Evolutionary conservation across 2,329 filamentous ascomycete genomes (phyloP).

Genomic region (Ophiostoma perfectum): DNA sequence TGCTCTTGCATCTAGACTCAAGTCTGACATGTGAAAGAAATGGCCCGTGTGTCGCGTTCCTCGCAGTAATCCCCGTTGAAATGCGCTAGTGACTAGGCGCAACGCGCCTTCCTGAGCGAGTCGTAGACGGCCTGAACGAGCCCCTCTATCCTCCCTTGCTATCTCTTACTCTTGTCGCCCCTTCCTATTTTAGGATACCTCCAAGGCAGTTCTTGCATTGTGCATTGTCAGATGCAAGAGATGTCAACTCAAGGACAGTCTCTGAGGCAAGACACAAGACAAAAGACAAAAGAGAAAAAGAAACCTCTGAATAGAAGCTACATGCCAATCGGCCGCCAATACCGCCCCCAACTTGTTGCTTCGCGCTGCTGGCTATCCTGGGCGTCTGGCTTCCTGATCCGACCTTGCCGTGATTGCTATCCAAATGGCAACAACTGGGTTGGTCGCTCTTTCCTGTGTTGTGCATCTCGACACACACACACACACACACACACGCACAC

Average conservation of each 20-base stretch:
- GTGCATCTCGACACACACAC: too few relatives aligned
- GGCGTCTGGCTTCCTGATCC: neutral
- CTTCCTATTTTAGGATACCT: neutral
- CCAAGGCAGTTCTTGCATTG: too few relatives aligned
- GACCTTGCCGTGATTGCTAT: conserved; percentile 4
- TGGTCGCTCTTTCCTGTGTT: too few relatives aligned
- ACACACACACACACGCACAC: neutral
- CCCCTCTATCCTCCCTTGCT: neutral
- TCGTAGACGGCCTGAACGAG: neutral
- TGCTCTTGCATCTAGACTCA: neutral
- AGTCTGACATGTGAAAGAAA: conserved; percentile 20
- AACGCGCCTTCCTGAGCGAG: conserved; percentile 3
- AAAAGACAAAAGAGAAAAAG: neutral
- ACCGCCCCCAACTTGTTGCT: neutral
- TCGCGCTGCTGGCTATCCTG: neutral
- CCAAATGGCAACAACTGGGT: too few relatives aligned
- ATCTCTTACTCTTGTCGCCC: neutral
- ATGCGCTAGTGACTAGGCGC: conserved; percentile 6
- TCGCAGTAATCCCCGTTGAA: conserved; percentile 20
- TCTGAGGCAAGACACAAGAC: neutral
- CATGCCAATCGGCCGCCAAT: neutral
- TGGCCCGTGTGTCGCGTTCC: conserved; percentile 18
- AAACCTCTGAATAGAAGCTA: neutral
- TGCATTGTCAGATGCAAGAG: neutral
- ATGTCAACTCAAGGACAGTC: neutral